phyloP scores from a whole-genome alignment of 352 stramenopile species.

The Globisporangium parvum region DNA sequence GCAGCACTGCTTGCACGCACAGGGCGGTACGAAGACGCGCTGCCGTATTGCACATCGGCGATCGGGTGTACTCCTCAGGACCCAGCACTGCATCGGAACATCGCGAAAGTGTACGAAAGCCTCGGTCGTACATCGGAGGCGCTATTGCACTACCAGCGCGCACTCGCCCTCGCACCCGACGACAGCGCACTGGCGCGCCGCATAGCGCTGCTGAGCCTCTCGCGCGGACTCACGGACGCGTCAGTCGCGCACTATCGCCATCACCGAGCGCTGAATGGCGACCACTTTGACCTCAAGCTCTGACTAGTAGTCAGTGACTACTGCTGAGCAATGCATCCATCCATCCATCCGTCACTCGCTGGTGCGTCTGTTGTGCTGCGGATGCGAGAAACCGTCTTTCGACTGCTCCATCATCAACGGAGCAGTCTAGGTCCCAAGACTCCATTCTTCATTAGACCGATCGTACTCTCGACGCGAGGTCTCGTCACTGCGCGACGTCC shows the following conservation, averaged over 20 bases:
- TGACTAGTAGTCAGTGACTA: too few relatives aligned
- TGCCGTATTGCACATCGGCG: constrained; percentile 31
- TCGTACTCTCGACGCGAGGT: too few relatives aligned
- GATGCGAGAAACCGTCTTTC: too few relatives aligned
- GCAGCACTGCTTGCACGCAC: constrained; percentile 32
- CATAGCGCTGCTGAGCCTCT: constrained; percentile 48
- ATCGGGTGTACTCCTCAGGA: constrained; percentile 36
- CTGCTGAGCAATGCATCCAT: neutral
- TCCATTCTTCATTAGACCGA: too few relatives aligned
- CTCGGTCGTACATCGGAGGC: constrained; percentile 43
- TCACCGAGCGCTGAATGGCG: constrained; percentile 32
- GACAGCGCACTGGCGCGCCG: constrained; percentile 33
- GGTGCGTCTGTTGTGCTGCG: too few relatives aligned
- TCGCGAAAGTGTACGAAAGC: constrained; percentile 46
- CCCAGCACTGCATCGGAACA: constrained; percentile 46
- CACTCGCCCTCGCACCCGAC: constrained; percentile 22
- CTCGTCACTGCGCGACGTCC: too few relatives aligned
- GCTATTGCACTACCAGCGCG: constrained; percentile 36
- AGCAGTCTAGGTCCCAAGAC: too few relatives aligned
- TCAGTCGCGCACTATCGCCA: constrained; percentile 36
- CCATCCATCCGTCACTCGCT: neutral
- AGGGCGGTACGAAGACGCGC: constrained; percentile 39
- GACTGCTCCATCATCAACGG: too few relatives aligned
- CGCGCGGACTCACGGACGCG: constrained; percentile 15
- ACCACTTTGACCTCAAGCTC: constrained; percentile 63